Base-by-base conservation (phyloP, 2,329 filamentous ascomycete species). In the Fusarium heterosporum region DNA sequence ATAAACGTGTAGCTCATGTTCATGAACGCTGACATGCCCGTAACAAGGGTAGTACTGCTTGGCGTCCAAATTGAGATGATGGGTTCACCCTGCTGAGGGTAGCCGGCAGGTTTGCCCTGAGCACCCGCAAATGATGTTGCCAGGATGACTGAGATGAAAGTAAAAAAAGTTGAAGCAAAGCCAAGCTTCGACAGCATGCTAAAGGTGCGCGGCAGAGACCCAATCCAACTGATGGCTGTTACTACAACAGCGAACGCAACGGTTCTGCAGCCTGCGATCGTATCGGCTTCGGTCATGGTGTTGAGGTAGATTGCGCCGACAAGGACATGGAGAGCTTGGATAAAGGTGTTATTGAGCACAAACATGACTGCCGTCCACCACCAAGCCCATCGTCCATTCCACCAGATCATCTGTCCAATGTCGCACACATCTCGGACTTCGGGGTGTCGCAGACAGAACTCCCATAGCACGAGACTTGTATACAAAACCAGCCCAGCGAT, bases 1-100 rank as follows among this genome's bases (percentile, higher is more conserved):
- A 97, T 97, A 75, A 97, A 97, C 0, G 94, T 97, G 76, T 97
- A 97, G 78, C 89, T 92, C 75, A 97, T 97, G 78, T 97, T 97
- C 77, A 97, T 85, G 78, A 97, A 97, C 0, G 93, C 94, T 49
- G 89, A 93, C 84, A 97, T 89, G 13, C 90, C 93, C 4, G 84
- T 81, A 2, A 96, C 91, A 68, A 96, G 97, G 0, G 90, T 91
- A 0, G 92, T 96, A 28, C 89, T 87, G 3, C 82, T 77, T 8
- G 88, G 78, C 0, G 93, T 91, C 29, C 93, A 76, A 0, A 87
- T 87, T 0, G 89, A 87, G 12, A 95, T 89, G 9, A 86, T 83
- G 0, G 90, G 89, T 3, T 87, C 84, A 1, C 92, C 92, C 40
- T 29, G 26, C 8, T 81, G 80, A 0, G 83, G 81, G 74, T 89